Conservation (phyloP, 306 rosid genomes). For the Lathyrus aphaca region DNA sequence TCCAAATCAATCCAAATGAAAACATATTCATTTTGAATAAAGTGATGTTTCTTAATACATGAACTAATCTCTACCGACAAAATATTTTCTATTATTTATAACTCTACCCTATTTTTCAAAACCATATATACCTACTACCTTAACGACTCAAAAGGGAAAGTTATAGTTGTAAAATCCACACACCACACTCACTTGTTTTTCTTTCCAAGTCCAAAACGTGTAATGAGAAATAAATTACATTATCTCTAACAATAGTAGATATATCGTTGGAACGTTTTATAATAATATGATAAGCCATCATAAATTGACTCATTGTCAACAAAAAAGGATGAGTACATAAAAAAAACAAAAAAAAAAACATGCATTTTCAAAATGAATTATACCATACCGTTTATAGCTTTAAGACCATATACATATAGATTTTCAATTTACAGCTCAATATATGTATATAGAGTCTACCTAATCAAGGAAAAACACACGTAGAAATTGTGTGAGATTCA, state of each 20-base stretch:
- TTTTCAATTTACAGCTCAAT: neutral
- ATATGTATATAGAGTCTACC: neutral
- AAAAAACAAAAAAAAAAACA: neutral
- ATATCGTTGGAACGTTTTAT: neutral
- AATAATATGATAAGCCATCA: neutral
- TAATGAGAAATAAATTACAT: slow-evolving; percentile 15
- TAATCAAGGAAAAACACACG: slow-evolving; percentile 21
- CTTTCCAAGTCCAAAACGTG: neutral
- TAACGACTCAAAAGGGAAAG: slow-evolving; percentile 20
- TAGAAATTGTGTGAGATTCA: slow-evolving; percentile 30
- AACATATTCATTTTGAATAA: neutral
- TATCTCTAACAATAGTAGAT: slow-evolving; percentile 19
- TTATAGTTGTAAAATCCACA: neutral
- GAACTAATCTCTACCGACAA: slow-evolving; percentile 37
- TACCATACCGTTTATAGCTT: neutral
- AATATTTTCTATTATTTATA: neutral
- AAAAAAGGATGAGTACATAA: neutral
- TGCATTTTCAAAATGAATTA: neutral
- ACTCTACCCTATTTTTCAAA: slow-evolving; percentile 10
- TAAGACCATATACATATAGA: slow-evolving; percentile 31
- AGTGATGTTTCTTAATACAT: neutral
- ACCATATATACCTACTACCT: neutral
- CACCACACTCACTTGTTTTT: neutral
- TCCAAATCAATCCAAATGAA: neutral
- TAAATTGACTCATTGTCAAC: slow-evolving; percentile 34